Evolutionary conservation across 1,284 basidiomycete genomes (phyloP).

Genomic region (Amylostereum chailletii): DNA sequence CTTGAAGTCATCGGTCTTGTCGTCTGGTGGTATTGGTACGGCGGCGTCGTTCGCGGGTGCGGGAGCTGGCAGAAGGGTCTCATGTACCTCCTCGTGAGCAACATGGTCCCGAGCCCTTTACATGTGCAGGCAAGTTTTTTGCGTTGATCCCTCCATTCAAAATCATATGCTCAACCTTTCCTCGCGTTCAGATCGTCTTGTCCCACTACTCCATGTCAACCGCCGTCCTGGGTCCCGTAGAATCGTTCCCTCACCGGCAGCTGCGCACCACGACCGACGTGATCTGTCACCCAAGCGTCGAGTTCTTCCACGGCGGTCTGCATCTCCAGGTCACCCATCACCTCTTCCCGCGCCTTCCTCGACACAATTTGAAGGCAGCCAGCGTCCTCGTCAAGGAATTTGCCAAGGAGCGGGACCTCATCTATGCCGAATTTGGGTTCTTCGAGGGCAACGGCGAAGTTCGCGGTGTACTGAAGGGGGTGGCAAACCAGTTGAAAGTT

Average conservation of each 20-base stretch:
- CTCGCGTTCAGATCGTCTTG: constrained; percentile 75
- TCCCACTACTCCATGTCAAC: constrained; percentile 98
- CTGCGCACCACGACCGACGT: constrained; percentile 96
- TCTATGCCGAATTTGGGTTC: constrained; percentile 89
- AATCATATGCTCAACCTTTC: not conserved
- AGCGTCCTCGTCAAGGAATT: constrained; percentile 81
- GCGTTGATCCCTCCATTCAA: not conserved
- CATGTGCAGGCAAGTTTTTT: constrained; percentile 63
- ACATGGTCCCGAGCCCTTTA: constrained; percentile 75
- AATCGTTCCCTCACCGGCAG: constrained; percentile 91
- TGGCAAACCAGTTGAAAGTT: constrained; percentile 77
- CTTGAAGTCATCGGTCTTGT: constrained; percentile 62
- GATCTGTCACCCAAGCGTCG: constrained; percentile 75
- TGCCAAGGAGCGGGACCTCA: constrained; percentile 74
- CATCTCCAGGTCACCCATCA: constrained; percentile 98
- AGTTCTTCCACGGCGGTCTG: constrained; percentile 87
- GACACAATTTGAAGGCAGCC: constrained; percentile 86
- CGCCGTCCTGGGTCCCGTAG: constrained; percentile 81
- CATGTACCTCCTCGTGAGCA: constrained; percentile 70
- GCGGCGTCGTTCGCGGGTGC: constrained; percentile 52
- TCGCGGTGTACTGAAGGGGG: constrained; percentile 63
- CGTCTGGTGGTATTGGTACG: constrained; percentile 81
- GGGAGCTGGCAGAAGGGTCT: constrained; percentile 61
- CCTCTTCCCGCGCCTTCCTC: constrained; percentile 89
- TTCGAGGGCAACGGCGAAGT: constrained; percentile 78